phyloP scores from a whole-genome alignment of 2,329 filamentous ascomycete species.

The Alternaria consortialis region DNA sequence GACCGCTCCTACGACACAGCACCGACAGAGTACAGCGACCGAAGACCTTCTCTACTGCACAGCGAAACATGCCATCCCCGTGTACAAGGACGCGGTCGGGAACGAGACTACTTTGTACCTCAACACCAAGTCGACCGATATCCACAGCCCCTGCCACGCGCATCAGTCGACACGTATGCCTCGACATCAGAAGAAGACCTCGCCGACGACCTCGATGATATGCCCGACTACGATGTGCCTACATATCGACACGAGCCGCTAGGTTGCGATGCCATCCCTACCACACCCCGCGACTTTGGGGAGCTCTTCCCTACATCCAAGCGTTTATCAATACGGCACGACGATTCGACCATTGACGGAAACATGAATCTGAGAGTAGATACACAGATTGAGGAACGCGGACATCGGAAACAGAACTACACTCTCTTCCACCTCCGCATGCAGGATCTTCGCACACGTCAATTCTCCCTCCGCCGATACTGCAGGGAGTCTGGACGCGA shows the following conservation, averaged over 20 bases:
- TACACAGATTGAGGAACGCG: slow-evolving; percentile 70
- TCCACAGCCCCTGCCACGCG: slow-evolving; percentile 48
- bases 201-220: slow-evolving; percentile 55
- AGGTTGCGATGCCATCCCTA: slow-evolving; percentile 73
- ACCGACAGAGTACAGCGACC: slow-evolving; percentile 47
- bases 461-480: slow-evolving; percentile 91
- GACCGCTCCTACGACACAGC: slow-evolving; percentile 47
- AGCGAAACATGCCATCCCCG: slow-evolving; percentile 45
- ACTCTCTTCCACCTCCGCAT: slow-evolving; percentile 94
- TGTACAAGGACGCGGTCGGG: slow-evolving; percentile 34
- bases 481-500: slow-evolving; percentile 92
- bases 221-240: slow-evolving; percentile 65
- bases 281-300: slow-evolving; percentile 83
- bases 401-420: slow-evolving; percentile 68
- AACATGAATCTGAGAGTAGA: slow-evolving; percentile 97
- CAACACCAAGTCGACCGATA: slow-evolving; percentile 22
- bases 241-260: slow-evolving; percentile 69
- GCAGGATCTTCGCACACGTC: slow-evolving; percentile 85
- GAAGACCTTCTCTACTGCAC: slow-evolving; percentile 39
- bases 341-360: slow-evolving; percentile 87
- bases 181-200: slow-evolving; percentile 75
- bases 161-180: slow-evolving; percentile 80
- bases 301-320: slow-evolving; percentile 86
- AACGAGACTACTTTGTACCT: slow-evolving; percentile 36
- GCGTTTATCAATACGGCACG: slow-evolving; percentile 83